Conservation (phyloP, 352 stramenopile species). For the Pythium coloratum region DNA sequence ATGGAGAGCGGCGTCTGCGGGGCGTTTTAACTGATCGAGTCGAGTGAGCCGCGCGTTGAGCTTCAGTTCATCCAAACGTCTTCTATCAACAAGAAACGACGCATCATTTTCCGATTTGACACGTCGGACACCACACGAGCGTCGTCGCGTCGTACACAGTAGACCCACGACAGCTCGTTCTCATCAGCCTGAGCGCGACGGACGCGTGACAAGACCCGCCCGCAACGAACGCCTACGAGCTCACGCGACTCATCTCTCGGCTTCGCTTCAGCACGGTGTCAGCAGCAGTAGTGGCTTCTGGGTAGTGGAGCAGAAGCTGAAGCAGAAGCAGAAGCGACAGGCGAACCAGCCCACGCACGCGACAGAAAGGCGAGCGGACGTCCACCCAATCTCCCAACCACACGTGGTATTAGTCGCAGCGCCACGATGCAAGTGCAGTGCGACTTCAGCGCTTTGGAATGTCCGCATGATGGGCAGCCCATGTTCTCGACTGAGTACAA, state of each 20-base stretch:
- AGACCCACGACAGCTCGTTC: no score
- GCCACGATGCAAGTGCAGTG: conserved; percentile 30
- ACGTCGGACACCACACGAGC: background rate
- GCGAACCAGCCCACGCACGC: background rate
- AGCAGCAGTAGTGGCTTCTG: background rate
- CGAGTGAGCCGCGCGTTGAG: background rate
- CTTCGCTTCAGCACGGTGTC: background rate
- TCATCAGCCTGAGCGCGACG: no score
- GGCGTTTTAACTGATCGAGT: background rate
- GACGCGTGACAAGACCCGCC: background rate
- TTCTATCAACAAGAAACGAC: background rate
- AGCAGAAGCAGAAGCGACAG: conserved; percentile 3
- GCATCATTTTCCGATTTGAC: conserved; percentile 8
- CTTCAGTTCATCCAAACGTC: background rate
- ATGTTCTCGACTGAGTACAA: conserved; percentile 33
- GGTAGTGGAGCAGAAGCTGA: background rate
- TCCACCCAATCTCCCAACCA: background rate
- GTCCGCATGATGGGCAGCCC: conserved; percentile 24
- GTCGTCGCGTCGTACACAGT: background rate
- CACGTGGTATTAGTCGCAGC: background rate
- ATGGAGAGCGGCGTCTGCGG: background rate
- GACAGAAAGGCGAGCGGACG: background rate
- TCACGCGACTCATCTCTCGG: background rate
- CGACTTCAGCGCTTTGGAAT: conserved; percentile 34
- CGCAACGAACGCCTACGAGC: background rate